phyloP scores from a whole-genome alignment of 108 stramenopile species.

The Cyclotella cryptica region DNA sequence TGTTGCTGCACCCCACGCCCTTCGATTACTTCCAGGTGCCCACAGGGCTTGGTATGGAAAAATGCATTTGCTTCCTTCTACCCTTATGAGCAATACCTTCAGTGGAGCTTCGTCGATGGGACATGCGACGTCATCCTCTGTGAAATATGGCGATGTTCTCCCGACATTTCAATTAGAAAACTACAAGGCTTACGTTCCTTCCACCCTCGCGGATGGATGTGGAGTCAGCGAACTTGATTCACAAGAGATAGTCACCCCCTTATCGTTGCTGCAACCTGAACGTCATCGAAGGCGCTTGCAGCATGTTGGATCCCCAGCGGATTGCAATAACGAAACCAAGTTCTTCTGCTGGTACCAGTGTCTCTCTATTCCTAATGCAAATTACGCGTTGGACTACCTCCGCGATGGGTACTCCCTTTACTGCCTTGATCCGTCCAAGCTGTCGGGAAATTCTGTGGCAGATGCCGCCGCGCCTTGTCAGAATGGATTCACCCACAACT shows the following conservation, averaged over 20 bases:
- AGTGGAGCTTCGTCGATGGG: background rate
- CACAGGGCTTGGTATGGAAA: conserved; percentile 79
- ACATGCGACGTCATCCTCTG: background rate
- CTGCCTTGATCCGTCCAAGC: conserved; percentile 71
- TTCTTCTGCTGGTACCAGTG: conserved; percentile 89
- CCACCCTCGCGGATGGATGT: conserved; percentile 41
- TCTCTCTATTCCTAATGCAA: conserved; percentile 69
- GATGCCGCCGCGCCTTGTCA: conserved; percentile 65
- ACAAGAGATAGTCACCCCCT: background rate
- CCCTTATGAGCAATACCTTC: conserved; percentile 6
- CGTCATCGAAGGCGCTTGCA: conserved; percentile 50
- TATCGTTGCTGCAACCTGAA: background rate
- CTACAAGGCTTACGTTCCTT: conserved; percentile 41
- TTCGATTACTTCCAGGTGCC: conserved; percentile 49
- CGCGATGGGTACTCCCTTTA: conserved; percentile 74
- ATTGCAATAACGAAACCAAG: conserved; percentile 80
- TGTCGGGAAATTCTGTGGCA: conserved; percentile 52
- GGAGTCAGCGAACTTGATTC: conserved; percentile 4
- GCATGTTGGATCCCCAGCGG: conserved; percentile 57
- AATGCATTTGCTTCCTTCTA: conserved; percentile 72
- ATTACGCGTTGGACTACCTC: conserved; percentile 54
- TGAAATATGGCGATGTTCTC: conserved; percentile 23
- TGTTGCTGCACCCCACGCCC: conserved; percentile 75
- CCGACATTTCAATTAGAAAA: conserved; percentile 25
- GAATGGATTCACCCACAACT: conserved; percentile 57